phyloP scores from a whole-genome alignment of 1,284 basidiomycete species.

The Pisolithus thermaeus region DNA sequence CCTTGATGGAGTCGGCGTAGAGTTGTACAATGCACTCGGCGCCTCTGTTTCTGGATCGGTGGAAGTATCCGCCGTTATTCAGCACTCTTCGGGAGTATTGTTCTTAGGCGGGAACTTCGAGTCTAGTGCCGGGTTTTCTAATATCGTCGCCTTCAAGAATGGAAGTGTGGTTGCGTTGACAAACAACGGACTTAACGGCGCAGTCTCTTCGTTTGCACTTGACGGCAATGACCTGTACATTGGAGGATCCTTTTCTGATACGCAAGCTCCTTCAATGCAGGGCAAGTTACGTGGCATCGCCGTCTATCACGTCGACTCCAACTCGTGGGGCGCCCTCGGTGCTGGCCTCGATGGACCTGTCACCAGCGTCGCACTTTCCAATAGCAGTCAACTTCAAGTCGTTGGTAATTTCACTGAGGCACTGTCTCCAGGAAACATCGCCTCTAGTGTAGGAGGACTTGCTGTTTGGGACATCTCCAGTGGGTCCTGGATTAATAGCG shows the following conservation, averaged over 20 bases:
- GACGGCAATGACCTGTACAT: slow-evolving; percentile 67
- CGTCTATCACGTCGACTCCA: slow-evolving; percentile 64
- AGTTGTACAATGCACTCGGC: slow-evolving; percentile 52
- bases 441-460: slow-evolving; percentile 55
- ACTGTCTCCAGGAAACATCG: slow-evolving; percentile 33
- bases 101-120: slow-evolving; percentile 80
- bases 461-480: slow-evolving; percentile 71
- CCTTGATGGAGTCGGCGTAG: slow-evolving; percentile 59
- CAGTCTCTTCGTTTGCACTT: slow-evolving; percentile 62
- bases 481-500: slow-evolving; percentile 64
- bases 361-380: slow-evolving; percentile 47
- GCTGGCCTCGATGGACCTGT: slow-evolving; percentile 79
- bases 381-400: slow-evolving; percentile 50
- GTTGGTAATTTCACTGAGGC: slow-evolving; percentile 72
- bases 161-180: slow-evolving; percentile 52
- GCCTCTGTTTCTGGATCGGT: slow-evolving; percentile 31
- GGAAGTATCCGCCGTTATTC: slow-evolving; percentile 51
- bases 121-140: slow-evolving; percentile 56
- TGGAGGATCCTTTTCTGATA: slow-evolving; percentile 81
- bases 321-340: slow-evolving; percentile 67
- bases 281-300: slow-evolving; percentile 64
- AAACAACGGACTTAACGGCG: slow-evolving; percentile 67
- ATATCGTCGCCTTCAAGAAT: slow-evolving; percentile 69
- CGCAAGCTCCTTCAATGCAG: slow-evolving; percentile 46
- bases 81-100: slow-evolving; percentile 58